phyloP scores from a whole-genome alignment of 2,329 filamentous ascomycete species.

The Xylaria sp. region DNA sequence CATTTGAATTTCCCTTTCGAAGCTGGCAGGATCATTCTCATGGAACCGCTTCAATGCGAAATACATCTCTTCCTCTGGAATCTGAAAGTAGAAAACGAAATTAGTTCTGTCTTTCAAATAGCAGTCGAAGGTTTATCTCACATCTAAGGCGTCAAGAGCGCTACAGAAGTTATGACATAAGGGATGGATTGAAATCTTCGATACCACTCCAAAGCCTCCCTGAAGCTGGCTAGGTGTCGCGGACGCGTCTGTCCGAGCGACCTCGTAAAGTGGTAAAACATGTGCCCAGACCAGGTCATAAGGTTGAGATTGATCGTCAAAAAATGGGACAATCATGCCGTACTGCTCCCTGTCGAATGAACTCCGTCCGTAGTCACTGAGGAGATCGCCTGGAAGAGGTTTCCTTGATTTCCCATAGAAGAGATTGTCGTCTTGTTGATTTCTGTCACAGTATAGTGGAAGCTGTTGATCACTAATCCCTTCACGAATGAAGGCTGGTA shows the following conservation, averaged over 20 bases:
- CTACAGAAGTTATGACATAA: conserved; percentile 10
- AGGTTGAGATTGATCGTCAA: not conserved
- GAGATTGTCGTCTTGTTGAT: not conserved
- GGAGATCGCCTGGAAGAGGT: not conserved
- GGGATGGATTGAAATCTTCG: conserved; percentile 21
- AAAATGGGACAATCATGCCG: not conserved
- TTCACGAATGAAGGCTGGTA: not conserved
- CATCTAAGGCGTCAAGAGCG: not conserved
- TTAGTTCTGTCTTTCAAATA: not conserved
- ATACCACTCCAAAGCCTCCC: not conserved
- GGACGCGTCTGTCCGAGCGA: not conserved
- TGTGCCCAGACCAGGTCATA: not conserved
- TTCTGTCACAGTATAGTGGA: not conserved
- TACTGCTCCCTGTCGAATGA: not conserved
- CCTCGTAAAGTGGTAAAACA: not conserved
- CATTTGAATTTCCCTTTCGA: conserved; percentile 12
- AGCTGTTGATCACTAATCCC: conserved; percentile 8
- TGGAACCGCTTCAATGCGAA: conserved; percentile 13
- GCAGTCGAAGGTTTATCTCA: not conserved
- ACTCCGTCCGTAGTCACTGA: not conserved
- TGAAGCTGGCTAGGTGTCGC: not conserved
- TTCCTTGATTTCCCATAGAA: not conserved
- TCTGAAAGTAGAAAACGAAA: not conserved
- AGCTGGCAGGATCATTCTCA: not conserved
- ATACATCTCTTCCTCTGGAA: not conserved